phyloP scores from a whole-genome alignment of 257 asterid species.

The Solanum etuberosum region DNA sequence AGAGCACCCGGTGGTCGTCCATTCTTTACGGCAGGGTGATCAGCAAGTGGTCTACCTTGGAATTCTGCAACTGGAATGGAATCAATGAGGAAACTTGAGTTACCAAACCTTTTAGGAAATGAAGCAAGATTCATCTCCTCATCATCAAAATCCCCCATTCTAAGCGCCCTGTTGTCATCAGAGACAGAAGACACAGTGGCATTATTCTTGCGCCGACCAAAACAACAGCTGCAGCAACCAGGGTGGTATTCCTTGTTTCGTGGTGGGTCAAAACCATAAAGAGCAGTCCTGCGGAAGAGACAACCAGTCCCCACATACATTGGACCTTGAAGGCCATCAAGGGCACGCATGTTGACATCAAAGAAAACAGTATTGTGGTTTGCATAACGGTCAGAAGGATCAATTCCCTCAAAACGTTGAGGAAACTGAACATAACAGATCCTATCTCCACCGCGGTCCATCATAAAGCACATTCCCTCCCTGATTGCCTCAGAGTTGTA shows the following conservation, averaged over 20 bases:
- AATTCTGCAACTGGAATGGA: conserved; percentile 79
- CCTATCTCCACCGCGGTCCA: conserved; percentile 86
- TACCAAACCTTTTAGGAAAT: conserved; percentile 75
- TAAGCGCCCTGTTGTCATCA: conserved; percentile 56
- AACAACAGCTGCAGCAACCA: conserved; percentile 62
- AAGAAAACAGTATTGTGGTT: conserved; percentile 82
- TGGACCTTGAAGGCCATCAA: conserved; percentile 84
- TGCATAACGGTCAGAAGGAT: conserved; percentile 85
- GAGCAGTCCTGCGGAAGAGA: conserved; percentile 72
- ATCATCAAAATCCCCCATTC: conserved; percentile 69
- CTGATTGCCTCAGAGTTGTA: conserved; percentile 73
- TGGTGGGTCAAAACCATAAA: conserved; percentile 84
- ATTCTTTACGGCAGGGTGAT: conserved; percentile 70
- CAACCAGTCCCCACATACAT: conserved; percentile 88
- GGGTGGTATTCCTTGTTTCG: conserved; percentile 54
- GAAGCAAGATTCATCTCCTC: conserved; percentile 56
- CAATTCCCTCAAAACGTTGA: conserved; percentile 80
- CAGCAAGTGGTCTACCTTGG: conserved; percentile 86
- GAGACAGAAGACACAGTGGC: conserved; percentile 24
- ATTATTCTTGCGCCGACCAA: conserved; percentile 30
- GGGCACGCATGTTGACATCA: conserved; percentile 83
- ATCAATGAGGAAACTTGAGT: conserved; percentile 62
- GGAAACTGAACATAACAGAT: conserved; percentile 77
- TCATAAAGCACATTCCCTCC: conserved; percentile 85
- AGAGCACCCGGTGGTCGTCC: conserved; percentile 83